Conservation (phyloP, 371 early-diverging fungal genomes). For the Coemansia sp. region DNA sequence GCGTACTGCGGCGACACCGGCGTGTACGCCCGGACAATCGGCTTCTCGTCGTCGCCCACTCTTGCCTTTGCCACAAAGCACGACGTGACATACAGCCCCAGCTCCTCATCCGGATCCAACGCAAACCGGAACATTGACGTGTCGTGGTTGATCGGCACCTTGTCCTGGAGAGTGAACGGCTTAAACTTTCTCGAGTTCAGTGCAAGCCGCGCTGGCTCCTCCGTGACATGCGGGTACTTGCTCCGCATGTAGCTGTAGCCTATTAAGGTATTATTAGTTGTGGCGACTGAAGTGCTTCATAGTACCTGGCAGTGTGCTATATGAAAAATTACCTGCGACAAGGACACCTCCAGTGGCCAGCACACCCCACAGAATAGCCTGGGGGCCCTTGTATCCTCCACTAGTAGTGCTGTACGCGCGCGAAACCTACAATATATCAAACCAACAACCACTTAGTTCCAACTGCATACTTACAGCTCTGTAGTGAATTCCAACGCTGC, state of each 20-base stretch:
- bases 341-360: constrained; percentile 47
- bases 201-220: constrained; percentile 51
- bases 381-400: constrained; percentile 17
- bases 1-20: constrained; percentile 73
- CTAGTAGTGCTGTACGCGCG: constrained; percentile 44
- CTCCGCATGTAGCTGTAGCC: constrained; percentile 45
- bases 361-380: constrained; percentile 36
- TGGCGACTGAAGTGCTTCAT: not conserved
- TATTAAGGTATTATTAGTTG: constrained; percentile 16
- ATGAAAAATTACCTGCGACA: constrained; percentile 38
- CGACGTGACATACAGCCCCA: constrained; percentile 77
- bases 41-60: constrained; percentile 52
- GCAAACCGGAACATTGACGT: constrained; percentile 79
- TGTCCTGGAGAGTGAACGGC: constrained; percentile 66
- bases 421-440: constrained; percentile 22
- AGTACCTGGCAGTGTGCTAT: not conserved
- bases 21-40: constrained; percentile 88
- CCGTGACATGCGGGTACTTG: constrained; percentile 10
- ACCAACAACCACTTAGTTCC: too few relatives aligned
- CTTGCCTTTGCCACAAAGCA: constrained; percentile 75
- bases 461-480: too few relatives aligned
- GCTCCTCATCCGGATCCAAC: constrained; percentile 63
- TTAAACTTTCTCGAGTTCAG: constrained; percentile 67
- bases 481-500: too few relatives aligned
- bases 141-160: constrained; percentile 69